These are phyloP conservation scores for Globisporangium carolinianum DNA, from an alignment of 352 stramenopile species.

Conservation along the genomic window DNA sequence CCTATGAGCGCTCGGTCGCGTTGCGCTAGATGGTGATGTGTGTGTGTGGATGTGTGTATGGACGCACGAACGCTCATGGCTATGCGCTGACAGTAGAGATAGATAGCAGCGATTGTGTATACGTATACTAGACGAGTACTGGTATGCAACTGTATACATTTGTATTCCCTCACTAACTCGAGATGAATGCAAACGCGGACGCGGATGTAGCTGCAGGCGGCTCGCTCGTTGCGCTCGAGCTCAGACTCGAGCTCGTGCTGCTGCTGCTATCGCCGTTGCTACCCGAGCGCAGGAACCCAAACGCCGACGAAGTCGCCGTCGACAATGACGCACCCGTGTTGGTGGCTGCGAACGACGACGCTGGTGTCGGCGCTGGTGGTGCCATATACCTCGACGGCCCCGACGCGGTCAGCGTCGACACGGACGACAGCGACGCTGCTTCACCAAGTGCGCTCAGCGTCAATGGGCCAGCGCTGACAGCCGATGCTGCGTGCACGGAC, in stretches of 20 bases:
- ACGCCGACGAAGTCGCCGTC: background rate
- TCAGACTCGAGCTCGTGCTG: background rate
- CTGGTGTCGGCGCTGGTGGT: constrained; percentile 11
- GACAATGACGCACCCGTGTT: constrained; percentile 44
- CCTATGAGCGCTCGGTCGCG: background rate
- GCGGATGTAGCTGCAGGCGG: constrained; percentile 10
- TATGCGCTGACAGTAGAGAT: too few relatives aligned
- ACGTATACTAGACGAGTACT: too few relatives aligned
- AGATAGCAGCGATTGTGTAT: too few relatives aligned
- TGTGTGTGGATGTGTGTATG: too few relatives aligned
- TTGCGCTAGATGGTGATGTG: too few relatives aligned
- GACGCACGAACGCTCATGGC: too few relatives aligned
- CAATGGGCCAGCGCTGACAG: constrained; percentile 34
- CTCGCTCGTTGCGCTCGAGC: constrained; percentile 19
- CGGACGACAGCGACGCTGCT: constrained; percentile 18
- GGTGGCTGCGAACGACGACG: background rate
- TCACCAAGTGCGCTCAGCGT: constrained; percentile 36
- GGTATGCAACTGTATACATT: too few relatives aligned
- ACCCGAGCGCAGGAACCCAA: constrained; percentile 24
- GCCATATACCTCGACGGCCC: constrained; percentile 1
- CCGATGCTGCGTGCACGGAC: constrained; percentile 25
- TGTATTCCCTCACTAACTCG: constrained; percentile 9
- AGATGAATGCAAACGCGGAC: constrained; percentile 66
- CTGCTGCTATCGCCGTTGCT: constrained; percentile 1
- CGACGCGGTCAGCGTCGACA: constrained; percentile 3